Base-by-base conservation (phyloP, 306 rosid species). In the Rubus parviflorus region DNA sequence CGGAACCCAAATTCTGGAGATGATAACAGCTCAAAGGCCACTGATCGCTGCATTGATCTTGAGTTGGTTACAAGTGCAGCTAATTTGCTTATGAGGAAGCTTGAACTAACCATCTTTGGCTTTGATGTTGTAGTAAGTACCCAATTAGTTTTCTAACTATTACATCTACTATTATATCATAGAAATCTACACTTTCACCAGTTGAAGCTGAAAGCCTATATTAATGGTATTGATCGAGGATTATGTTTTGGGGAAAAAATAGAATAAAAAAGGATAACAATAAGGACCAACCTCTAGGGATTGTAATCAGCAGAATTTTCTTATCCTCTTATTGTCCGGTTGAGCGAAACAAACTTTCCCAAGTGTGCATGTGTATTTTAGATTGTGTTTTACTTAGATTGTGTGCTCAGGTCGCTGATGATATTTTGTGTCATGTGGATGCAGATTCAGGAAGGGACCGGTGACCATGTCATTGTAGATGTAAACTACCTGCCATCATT, bases 381-480 rank as follows among this genome's bases (percentile, higher is more conserved):
- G 62, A 8, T 8, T 56, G 62, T 56, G 8, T 15, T 56, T 2
- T 8, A 56, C 62, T 56, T 56, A 0, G 62, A 56, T 52, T 16
- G 57, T 16, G 57, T 17, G 57, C n/a, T 52, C 20, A 20, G 8
- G 62, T 56, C 4, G 62, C 35, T 56, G 25, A 46, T 22, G 40
- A n/a, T 69, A 22, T 62, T 42, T 65, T 11, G 40, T 47, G 25
- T 71, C 37, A 41, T 37, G 81, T 53, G 69, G 76, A 65, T 73
- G 83, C 87, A 87, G 91, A 83, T 90, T 85, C 87, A 95, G 76
- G 97, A 89, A 63, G 88, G 90, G 20, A 90, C 86, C 10, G 86
- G 81, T 5, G 98, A 90, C 76, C 97, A 95, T 88, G 97, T 95
- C 9, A 92, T 95, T 81, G 97, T 95, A 45, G 97, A 95, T 82